Evolutionary conservation across 345 rosid genomes (phyloP), one percentile per base, ranked within the genome.

Genomic region (Syzygium grande): DNA sequence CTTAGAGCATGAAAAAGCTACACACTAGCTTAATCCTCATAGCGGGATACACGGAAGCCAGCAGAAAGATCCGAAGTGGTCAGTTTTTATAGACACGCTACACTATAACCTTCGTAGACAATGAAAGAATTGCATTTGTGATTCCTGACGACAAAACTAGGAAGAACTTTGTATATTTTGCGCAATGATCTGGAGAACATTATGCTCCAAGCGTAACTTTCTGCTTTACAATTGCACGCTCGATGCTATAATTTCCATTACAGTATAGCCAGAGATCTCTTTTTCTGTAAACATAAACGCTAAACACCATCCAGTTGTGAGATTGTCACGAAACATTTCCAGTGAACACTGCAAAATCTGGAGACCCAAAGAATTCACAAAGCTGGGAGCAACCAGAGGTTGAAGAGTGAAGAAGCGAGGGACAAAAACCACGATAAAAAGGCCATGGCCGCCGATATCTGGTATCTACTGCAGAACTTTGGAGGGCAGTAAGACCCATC

Each of bases 361-460:
- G 80, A 73, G 80, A 19, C 25, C 80, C 80, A 17, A 22, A 34
- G 46, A 30, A 21, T 87, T 93, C 91, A 97, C 89, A 94, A 93
- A 38, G 97, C 94, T 3, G 97, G 96, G 41, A 97, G 93, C 88
- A 94, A 78, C 98, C 98, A 97, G 59, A 96, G 96, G 88, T 95
- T 97, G 93, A 95, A 95, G 87, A 96, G 97, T 22, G 95, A 92
- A 3, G 98, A 97, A 88, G 98, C 94, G 73, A 93, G 88, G 34
- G 97, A 94, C 85, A 94, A 89, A 88, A 96, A 92, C 98, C 99
- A 96, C 51, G 95, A 93, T 91, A 95, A 90, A 93, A 95, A 96
- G 23, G 99, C 98, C 96, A 96, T 94, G 23, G 95, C 93, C 15
- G 99, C 97, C 41, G 97, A 96, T 87, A 95, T 84, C 68, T 97